phyloP scores from a whole-genome alignment of 2,329 filamentous ascomycete species.

The Trichophyton mentagrophytes region DNA sequence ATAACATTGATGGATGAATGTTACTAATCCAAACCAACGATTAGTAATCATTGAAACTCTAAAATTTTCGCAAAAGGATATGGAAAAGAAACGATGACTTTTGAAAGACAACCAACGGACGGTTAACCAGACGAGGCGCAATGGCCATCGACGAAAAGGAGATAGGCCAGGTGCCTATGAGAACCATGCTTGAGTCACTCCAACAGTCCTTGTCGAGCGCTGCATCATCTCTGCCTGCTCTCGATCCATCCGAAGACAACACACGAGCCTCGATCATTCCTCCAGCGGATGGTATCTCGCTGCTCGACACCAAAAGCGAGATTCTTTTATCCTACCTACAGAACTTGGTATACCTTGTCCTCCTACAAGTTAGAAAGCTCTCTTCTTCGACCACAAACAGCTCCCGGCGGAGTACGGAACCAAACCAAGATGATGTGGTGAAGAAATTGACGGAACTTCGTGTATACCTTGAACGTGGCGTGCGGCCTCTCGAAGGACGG shows the following conservation, averaged over 20 bases:
- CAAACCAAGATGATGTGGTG: slow-evolving; percentile 45
- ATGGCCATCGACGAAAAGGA: background rate
- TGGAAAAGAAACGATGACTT: too few species aligned
- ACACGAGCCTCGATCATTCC: slow-evolving; percentile 59
- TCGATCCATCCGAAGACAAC: slow-evolving; percentile 17
- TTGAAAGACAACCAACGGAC: background rate
- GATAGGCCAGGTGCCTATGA: slow-evolving; percentile 11
- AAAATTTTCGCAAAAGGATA: too few species aligned
- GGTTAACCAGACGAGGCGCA: background rate
- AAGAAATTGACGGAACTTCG: slow-evolving; percentile 81
- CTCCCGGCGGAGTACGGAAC: slow-evolving; percentile 22
- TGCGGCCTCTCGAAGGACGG: slow-evolving; percentile 76
- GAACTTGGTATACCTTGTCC: slow-evolving; percentile 76
- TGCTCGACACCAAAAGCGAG: slow-evolving; percentile 93
- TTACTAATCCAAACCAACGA: too few species aligned
- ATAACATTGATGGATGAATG: too few species aligned
- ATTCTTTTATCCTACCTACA: slow-evolving; percentile 93
- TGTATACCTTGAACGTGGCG: slow-evolving; percentile 86
- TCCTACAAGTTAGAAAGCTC: slow-evolving; percentile 60
- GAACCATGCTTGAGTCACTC: slow-evolving; percentile 24
- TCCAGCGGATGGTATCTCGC: slow-evolving; percentile 77
- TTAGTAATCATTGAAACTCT: too few species aligned
- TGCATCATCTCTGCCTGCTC: slow-evolving; percentile 23
- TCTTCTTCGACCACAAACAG: slow-evolving; percentile 18
- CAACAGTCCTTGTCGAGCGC: slow-evolving; percentile 25